Conservation (phyloP, 495 filamentous ascomycete species). For the Trichoderma reesei region DNA sequence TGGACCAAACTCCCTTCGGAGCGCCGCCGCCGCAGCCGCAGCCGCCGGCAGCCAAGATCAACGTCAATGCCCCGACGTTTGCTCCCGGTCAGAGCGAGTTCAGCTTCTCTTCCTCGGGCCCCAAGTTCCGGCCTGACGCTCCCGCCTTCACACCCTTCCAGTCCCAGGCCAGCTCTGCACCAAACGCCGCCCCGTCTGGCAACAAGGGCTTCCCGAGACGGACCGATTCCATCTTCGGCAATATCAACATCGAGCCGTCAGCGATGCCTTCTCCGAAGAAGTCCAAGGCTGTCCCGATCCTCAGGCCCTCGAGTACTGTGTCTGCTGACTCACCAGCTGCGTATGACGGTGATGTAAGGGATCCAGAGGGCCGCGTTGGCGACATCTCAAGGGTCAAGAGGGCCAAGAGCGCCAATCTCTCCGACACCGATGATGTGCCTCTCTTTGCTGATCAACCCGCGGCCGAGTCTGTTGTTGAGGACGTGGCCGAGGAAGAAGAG, state of each 20-base stretch:
- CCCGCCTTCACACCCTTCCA: conserved; percentile 62
- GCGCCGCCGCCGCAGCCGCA: conserved; percentile 12
- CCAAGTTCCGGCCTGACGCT: conserved; percentile 71
- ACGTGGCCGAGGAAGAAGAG: conserved; percentile 27
- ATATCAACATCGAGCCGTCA: conserved; percentile 51
- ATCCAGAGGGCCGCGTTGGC: conserved; percentile 35
- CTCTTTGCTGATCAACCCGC: conserved; percentile 52
- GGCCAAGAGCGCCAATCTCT: conserved; percentile 43
- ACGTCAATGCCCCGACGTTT: conserved; percentile 61
- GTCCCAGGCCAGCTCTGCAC: conserved; percentile 30
- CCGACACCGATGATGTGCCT: conserved; percentile 57
- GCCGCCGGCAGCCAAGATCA: conserved; percentile 44
- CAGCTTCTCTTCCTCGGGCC: conserved; percentile 57
- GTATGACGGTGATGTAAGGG: conserved; percentile 25
- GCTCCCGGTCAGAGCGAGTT: conserved; percentile 60
- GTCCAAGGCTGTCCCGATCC: conserved; percentile 75
- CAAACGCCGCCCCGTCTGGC: conserved; percentile 24
- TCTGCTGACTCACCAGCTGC: conserved; percentile 22
- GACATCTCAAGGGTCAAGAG: conserved; percentile 63
- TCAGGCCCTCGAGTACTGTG: conserved; percentile 49
- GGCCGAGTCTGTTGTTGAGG: conserved; percentile 42
- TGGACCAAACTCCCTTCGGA: neutral
- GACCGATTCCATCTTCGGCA: conserved; percentile 60
- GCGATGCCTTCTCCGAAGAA: conserved; percentile 46
- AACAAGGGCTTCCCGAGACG: conserved; percentile 27